Conservation (phyloP, 1,284 basidiomycete genomes). For the Trichosporon sp. region DNA sequence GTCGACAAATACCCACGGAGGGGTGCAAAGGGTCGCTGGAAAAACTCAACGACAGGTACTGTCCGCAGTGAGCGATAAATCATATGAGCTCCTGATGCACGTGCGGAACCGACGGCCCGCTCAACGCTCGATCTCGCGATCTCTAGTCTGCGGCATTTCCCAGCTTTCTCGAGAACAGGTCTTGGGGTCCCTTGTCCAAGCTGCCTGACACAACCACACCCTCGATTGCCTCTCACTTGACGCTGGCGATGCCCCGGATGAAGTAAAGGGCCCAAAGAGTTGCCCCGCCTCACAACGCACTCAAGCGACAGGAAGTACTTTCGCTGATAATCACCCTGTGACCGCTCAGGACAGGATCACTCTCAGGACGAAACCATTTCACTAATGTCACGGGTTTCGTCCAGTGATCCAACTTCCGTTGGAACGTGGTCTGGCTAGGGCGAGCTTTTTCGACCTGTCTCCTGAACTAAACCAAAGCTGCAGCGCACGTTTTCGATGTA, state of each 20-base stretch:
- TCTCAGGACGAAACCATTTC: neutral
- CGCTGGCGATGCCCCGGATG: neutral
- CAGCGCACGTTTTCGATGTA: neutral
- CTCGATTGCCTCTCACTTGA: neutral
- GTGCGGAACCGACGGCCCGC: neutral
- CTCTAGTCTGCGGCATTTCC: neutral
- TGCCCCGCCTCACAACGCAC: neutral
- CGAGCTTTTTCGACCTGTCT: neutral
- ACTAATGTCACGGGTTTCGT: neutral
- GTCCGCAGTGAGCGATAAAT: neutral
- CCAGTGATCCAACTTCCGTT: neutral
- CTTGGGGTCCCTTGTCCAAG: too few relatives aligned
- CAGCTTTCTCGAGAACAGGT: neutral
- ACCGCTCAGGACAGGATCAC: neutral
- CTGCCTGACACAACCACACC: too few relatives aligned
- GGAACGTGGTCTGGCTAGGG: neutral
- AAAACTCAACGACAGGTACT: neutral
- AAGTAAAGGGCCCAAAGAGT: neutral
- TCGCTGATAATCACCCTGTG: neutral
- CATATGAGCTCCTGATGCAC: neutral
- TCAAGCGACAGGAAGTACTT: neutral
- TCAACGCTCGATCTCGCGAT: neutral
- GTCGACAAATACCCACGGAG: neutral
- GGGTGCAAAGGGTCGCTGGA: neutral
- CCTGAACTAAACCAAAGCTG: neutral